A percentile compares a stretch with the other conserved stretches of the same genome.
These are phyloP conservation scores for Metarhizium rileyi DNA, from an alignment of 2,329 filamentous ascomycete species.

Conservation along the genomic window DNA sequence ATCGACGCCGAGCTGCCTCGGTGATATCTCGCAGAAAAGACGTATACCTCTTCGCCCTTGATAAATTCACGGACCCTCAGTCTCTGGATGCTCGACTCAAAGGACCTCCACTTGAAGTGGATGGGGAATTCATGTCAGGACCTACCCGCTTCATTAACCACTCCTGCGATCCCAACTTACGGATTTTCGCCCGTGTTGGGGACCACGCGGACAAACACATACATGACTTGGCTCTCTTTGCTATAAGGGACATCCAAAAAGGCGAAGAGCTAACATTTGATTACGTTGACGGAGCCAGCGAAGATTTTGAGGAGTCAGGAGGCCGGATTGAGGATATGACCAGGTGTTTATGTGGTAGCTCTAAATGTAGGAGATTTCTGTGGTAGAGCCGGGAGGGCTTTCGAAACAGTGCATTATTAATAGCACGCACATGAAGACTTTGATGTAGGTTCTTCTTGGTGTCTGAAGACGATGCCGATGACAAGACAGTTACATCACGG, in stretches of 20 bases:
- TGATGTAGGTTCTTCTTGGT: no score
- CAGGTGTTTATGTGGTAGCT: slow-evolving; percentile 51
- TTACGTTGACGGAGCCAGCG: slow-evolving; percentile 58
- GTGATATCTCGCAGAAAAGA: slow-evolving; percentile 54
- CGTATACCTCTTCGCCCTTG: slow-evolving; percentile 70
- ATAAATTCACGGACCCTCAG: slow-evolving; percentile 60
- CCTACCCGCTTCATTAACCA: slow-evolving; percentile 79
- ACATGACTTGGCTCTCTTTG: slow-evolving; percentile 71
- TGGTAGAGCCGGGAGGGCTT: slow-evolving; percentile 48
- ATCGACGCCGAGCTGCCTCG: slow-evolving; percentile 49
- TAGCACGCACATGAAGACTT: no score
- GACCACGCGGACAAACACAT: slow-evolving; percentile 66
- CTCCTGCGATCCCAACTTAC: slow-evolving; percentile 67
- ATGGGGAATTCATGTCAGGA: slow-evolving; percentile 68
- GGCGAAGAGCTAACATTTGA: slow-evolving; percentile 71
- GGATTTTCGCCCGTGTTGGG: slow-evolving; percentile 70
- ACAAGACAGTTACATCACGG: no score
- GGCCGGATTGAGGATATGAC: slow-evolving; percentile 43
- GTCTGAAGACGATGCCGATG: no score
- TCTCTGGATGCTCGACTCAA: slow-evolving; percentile 47
- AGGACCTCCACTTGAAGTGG: slow-evolving; percentile 48
- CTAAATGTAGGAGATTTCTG: slow-evolving; percentile 58
- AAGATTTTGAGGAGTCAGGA: slow-evolving; percentile 31
- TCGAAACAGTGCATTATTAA: no score
- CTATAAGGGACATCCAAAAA: slow-evolving; percentile 52